Conservation (phyloP, 805 yeast genomes). For the Saturnispora zaruensis region DNA sequence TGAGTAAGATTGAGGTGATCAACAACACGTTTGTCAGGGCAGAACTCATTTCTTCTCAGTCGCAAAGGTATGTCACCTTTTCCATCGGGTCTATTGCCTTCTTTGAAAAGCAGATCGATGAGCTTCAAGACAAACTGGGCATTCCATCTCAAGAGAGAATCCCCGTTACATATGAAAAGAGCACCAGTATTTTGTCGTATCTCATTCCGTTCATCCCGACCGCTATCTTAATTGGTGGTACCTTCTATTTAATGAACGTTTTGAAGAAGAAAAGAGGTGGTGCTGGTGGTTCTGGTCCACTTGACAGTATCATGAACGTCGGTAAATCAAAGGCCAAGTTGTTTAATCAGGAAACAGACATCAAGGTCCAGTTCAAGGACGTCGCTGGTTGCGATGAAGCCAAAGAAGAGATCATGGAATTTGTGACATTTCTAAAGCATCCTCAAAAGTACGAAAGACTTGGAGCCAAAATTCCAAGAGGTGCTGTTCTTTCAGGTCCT, state of each 20-base stretch:
- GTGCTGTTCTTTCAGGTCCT: slow-evolving; percentile 95
- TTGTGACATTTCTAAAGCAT: slow-evolving; percentile 84
- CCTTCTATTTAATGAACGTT: slow-evolving; percentile 51
- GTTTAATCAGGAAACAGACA: slow-evolving; percentile 86
- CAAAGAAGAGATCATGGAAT: slow-evolving; percentile 95
- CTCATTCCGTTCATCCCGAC: slow-evolving; percentile 83
- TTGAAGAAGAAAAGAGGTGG: slow-evolving; percentile 35
- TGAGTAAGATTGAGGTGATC: slow-evolving; percentile 62
- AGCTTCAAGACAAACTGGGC: slow-evolving; percentile 62
- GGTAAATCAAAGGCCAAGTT: slow-evolving; percentile 88
- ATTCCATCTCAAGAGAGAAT: slow-evolving; percentile 56
- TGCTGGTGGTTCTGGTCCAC: slow-evolving; percentile 46
- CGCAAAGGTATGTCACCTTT: slow-evolving; percentile 38
- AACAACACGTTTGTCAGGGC: slow-evolving; percentile 73
- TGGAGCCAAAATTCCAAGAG: slow-evolving; percentile 97
- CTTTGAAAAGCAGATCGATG: slow-evolving; percentile 72
- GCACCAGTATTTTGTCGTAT: slow-evolving; percentile 56
- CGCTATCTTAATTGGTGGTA: slow-evolving; percentile 75
- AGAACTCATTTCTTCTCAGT: slow-evolving; percentile 30
- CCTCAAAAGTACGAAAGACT: slow-evolving; percentile 84
- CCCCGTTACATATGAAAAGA: slow-evolving; percentile 74
- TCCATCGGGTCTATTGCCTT: slow-evolving; percentile 82
- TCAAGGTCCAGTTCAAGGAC: slow-evolving; percentile 81
- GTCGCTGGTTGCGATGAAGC: slow-evolving; percentile 98
- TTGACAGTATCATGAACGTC: slow-evolving; percentile 73